Base-by-base conservation (phyloP, 495 filamentous ascomycete species). In the Penicillium crystallinum region DNA sequence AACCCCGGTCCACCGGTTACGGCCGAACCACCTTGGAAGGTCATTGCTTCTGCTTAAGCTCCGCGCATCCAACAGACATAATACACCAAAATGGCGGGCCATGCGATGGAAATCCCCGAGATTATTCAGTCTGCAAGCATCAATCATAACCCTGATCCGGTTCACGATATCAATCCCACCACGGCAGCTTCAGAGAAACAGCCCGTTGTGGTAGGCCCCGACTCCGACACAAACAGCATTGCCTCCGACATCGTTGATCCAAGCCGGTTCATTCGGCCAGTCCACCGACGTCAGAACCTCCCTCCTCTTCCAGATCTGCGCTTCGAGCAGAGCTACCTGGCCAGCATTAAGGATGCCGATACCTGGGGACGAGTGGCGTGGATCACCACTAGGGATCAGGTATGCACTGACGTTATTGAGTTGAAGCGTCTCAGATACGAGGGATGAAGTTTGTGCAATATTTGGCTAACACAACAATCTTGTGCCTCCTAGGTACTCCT, bases 301-400 rank as follows among this genome's bases (percentile, higher is more conserved):
- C 89, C 89, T 45, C 92, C 95, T 1, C 71, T 98, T 60, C 93
- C 93, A 1, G 93, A 98, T 69, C 71, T 98, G 57, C 78, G 93
- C 44, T 97, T 97, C 68, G 93, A 98, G 75, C 93, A 98, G 78
- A 95, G 90, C 72, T 97, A 97, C 64, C 76, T 98, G 35, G 85
- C 85, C 41, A 91, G 89, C 65, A 82, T 98, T 48, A 80, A 82
- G 56, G 75, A 79, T 43, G 89, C 89, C 18, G 79, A 93, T 51
- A 84, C 81, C 22, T 89, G 81, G 83, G 82, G 85, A 69, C 81
- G 80, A 55, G 79, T 98, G 31, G 78, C 77, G 21, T 89, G 82
- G 79, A 92, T 97, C 55, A 97, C 93, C 17, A 64, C 86, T 41
- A 71, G 89, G 60, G 93, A 97, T 69, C 92, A 97, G 81, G 87